phyloP scores from a whole-genome alignment of 1,284 basidiomycete species.

The Sanguinoderma infundibulare region DNA sequence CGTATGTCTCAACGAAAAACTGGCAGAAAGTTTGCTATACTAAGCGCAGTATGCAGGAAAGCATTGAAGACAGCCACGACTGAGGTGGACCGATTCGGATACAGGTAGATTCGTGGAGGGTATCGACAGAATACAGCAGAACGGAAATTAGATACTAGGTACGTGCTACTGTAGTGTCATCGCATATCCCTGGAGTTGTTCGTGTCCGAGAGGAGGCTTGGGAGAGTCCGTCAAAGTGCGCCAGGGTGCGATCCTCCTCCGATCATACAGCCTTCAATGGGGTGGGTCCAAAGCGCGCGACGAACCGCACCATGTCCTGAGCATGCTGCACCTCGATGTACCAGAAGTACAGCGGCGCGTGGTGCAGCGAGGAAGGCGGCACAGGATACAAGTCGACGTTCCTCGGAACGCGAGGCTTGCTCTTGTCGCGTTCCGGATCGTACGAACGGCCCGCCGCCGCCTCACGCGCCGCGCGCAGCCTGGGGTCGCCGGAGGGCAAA shows the following conservation, averaged over 20 bases:
- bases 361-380: background rate
- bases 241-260: background rate
- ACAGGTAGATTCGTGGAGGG: no score
- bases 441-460: background rate
- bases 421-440: background rate
- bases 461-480: background rate
- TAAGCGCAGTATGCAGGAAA: no score
- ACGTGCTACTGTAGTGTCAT: no score
- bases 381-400: background rate
- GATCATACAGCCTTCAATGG: background rate
- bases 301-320: background rate
- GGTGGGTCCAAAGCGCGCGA: background rate
- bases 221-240: background rate
- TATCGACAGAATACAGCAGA: no score
- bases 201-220: no score
- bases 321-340: background rate
- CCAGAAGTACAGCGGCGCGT: background rate
- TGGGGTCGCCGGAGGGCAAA: background rate
- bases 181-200: no score
- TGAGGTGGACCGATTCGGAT: no score
- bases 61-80: no score
- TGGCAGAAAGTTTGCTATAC: no score
- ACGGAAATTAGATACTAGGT: no score
- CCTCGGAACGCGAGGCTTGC: background rate
- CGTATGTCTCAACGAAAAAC: no score